phyloP scores from a whole-genome alignment of 768 basidiomycete genomes.

The Trametes elegans region DNA sequence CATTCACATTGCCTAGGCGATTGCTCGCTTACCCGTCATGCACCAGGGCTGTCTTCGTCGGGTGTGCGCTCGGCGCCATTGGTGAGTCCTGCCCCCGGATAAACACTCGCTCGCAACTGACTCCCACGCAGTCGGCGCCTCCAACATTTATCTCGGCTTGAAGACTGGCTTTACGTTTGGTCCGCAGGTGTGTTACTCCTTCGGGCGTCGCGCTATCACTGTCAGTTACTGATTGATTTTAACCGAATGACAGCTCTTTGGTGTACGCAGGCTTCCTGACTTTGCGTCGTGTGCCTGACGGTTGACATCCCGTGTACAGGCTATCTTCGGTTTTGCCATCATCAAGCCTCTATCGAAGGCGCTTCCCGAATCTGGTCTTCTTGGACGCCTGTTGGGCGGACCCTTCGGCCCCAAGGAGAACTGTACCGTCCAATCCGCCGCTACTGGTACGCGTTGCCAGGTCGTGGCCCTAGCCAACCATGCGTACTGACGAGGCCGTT shows the following conservation, averaged over 20 bases:
- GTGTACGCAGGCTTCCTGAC: constrained; percentile 32
- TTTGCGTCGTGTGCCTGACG: not conserved
- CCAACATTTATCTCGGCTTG: constrained; percentile 65
- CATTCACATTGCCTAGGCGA: not conserved
- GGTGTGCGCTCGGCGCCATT: constrained; percentile 18
- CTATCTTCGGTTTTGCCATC: constrained; percentile 61
- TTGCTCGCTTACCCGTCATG: not conserved
- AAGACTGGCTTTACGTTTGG: constrained; percentile 71
- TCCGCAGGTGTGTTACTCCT: constrained; percentile 36
- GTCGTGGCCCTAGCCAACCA: not conserved
- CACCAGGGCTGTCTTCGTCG: constrained; percentile 18
- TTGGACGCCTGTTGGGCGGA: constrained; percentile 49
- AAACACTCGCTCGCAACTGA: constrained; percentile 44
- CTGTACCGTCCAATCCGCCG: constrained; percentile 59
- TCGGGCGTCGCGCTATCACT: too few species aligned
- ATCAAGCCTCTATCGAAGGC: constrained; percentile 53
- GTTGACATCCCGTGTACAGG: constrained; percentile 24
- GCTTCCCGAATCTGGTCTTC: constrained; percentile 44
- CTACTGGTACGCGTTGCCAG: constrained; percentile 41
- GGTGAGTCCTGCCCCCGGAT: constrained; percentile 15
- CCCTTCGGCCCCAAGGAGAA: constrained; percentile 67
- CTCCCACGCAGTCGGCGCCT: constrained; percentile 56
- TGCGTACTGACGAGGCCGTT: constrained; percentile 10
- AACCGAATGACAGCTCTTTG: constrained; percentile 40
- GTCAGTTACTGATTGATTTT: too few species aligned